Evolutionary conservation across 495 filamentous ascomycete species (phyloP).

Genomic region (Aspergillus kassunensis): DNA sequence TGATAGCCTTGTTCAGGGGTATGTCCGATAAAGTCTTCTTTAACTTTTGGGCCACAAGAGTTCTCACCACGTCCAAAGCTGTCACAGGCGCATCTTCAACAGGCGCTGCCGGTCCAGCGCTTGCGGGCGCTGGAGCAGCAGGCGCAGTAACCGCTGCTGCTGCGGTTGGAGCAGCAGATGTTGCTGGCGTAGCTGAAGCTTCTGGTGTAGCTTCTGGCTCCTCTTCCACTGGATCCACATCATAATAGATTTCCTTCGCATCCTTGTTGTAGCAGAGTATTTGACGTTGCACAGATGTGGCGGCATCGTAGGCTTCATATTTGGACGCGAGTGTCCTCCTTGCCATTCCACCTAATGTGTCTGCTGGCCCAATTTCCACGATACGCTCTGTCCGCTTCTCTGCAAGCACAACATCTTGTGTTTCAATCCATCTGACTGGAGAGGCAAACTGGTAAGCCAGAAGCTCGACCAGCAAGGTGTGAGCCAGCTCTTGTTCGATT

Average conservation of each 20-base stretch:
- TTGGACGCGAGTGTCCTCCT: conserved; percentile 93
- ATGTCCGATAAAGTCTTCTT: conserved; percentile 91
- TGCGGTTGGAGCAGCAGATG: conserved; percentile 32
- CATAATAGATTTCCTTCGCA: conserved; percentile 98
- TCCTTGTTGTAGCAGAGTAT: conserved; percentile 99
- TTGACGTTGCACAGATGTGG: conserved; percentile 89
- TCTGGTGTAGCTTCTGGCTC: conserved; percentile 62
- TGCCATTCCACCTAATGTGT: conserved; percentile 98
- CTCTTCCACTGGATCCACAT: conserved; percentile 92
- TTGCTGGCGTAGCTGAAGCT: conserved; percentile 32
- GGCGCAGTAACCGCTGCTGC: conserved; percentile 49
- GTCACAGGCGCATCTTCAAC: conserved; percentile 82
- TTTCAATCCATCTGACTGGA: conserved; percentile 98
- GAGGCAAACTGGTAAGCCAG: conserved; percentile 99
- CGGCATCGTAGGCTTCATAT: conserved; percentile 98
- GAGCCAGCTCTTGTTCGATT: conserved; percentile 96
- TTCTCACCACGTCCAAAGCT: conserved; percentile 83
- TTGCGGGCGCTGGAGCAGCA: conserved; percentile 58
- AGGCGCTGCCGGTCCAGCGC: conserved; percentile 82
- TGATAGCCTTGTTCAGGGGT: conserved; percentile 94
- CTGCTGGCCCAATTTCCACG: conserved; percentile 94
- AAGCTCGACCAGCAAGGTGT: conserved; percentile 96
- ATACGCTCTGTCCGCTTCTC: conserved; percentile 95
- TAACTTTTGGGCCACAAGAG: conserved; percentile 95
- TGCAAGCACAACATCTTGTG: conserved; percentile 96